A percentile compares a stretch with the other conserved stretches of the same genome.
These are phyloP conservation scores for Leucogyrophana mollusca DNA, from an alignment of 768 basidiomycete genomes.

Conservation along the genomic window DNA sequence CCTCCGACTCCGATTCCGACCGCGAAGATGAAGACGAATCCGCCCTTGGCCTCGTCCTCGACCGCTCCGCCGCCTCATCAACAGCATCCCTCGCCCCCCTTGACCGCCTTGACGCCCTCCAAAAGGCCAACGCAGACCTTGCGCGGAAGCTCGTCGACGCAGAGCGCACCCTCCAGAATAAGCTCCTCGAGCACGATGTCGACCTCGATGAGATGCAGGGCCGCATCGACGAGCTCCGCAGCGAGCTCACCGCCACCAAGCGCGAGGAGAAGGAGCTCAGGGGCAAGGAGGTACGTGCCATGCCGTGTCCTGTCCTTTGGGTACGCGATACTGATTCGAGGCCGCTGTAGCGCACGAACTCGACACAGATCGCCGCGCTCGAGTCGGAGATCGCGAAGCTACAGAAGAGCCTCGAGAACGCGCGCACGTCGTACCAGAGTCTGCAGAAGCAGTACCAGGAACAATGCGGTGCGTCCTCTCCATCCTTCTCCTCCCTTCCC, in stretches of 20 bases:
- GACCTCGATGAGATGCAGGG: conserved; percentile 80
- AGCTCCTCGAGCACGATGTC: conserved; percentile 74
- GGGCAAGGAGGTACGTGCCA: conserved; percentile 73
- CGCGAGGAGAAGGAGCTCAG: no score
- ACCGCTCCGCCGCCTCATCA: conserved; percentile 57
- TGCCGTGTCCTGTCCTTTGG: conserved; percentile 6
- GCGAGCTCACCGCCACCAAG: conserved; percentile 76
- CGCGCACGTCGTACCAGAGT: conserved; percentile 69
- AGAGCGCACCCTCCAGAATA: conserved; percentile 64
- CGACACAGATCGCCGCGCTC: conserved; percentile 61
- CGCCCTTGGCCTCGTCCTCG: conserved; percentile 56
- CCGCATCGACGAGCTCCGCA: conserved; percentile 72
- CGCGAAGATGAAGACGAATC: conserved; percentile 49
- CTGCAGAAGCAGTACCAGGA: conserved; percentile 87
- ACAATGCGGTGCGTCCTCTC: no score
- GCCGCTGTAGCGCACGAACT: conserved; percentile 53
- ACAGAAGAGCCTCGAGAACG: conserved; percentile 70
- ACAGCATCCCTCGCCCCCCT: conserved; percentile 67
- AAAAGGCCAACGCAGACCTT: conserved; percentile 74
- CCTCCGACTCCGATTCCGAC: conserved; percentile 46
- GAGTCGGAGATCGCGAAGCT: conserved; percentile 81
- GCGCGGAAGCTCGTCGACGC: conserved; percentile 71
- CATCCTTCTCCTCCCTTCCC: no score
- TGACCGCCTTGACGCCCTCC: conserved; percentile 73
- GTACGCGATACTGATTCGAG: conserved; percentile 4